Base-by-base conservation (phyloP, 2,329 filamentous ascomycete genomes). In the Phaeophleospora eucalypticola region DNA sequence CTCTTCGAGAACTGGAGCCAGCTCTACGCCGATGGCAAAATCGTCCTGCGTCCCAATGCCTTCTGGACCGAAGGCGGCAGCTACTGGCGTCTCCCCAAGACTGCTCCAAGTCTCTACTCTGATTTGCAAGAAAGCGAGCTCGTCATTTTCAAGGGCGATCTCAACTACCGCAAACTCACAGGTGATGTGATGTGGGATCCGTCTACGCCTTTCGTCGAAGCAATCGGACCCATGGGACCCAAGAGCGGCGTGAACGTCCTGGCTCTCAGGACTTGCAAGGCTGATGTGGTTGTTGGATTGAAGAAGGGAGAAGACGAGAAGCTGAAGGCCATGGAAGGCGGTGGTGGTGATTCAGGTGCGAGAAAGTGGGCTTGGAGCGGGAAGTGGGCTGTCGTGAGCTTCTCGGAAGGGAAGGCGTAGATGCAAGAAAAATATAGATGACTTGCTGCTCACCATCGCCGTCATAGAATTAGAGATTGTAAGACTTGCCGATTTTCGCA, bases 351-450 rank as follows among this genome's bases (percentile, higher is more conserved):
- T 51, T 79, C 56, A 68, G 85, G 66, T 46, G 78, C 82, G 18
- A 78, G 93, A 44, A 87, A 87, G 66, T 97, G 91, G 91, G 90
- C 89, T 0, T 97, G 90, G 90, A 87, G 81, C 62, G 91, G 91
- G 27, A 96, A 96, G 69, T 97, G 89, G 87, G 91, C 91, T 4
- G 89, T 97, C 14, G 84, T 95, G 6, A 89, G 88, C 33, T 89
- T 90, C 60, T 88, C 79, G 38, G 78, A 84, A 58, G 86, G 86
- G 0, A 86, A 86, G 65, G 47, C 43, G 17, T 51, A 33, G 36
- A 41, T 19, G 15, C 16, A 3, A 14, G n/a, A 19, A 19, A 18
- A 6, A 29, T 29, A 7, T 6, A 29, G 24, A 12, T 12, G 12
- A 7, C 24, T 29, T 29, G 24, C 24, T 7, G 24, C 24, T 19